A percentile compares a stretch with the other conserved stretches of the same genome.
These are phyloP conservation scores for Clavispora fructus DNA, from an alignment of 805 yeast genomes.

Conservation along the genomic window DNA sequence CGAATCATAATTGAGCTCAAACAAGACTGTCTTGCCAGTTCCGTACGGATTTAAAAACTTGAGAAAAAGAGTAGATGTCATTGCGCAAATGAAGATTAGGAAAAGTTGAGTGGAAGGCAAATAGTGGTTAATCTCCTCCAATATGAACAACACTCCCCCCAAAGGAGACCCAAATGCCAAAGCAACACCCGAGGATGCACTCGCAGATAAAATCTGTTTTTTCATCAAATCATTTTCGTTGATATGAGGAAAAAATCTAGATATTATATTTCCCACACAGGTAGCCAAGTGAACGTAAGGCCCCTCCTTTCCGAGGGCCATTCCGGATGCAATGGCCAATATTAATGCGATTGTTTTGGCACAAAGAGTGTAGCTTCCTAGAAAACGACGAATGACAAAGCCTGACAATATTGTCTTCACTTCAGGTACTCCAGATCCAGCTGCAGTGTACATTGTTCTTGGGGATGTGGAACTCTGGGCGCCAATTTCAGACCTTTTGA, in stretches of 20 bases:
- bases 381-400: slow-evolving; percentile 47
- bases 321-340: slow-evolving; percentile 53
- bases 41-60: slow-evolving; percentile 54
- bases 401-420: slow-evolving; percentile 58
- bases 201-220: slow-evolving; percentile 50
- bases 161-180: slow-evolving; percentile 57
- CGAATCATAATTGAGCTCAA: slow-evolving; percentile 44
- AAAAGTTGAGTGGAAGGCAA: slow-evolving; percentile 51
- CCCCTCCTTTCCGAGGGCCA: slow-evolving; percentile 57
- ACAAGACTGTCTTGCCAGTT: slow-evolving; percentile 53
- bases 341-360: slow-evolving; percentile 45
- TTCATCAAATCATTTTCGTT: slow-evolving; percentile 44
- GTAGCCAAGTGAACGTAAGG: slow-evolving; percentile 59
- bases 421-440: slow-evolving; percentile 60
- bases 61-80: slow-evolving; percentile 46
- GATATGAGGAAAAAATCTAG: slow-evolving; percentile 42
- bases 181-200: slow-evolving; percentile 57
- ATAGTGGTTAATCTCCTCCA: slow-evolving; percentile 54
- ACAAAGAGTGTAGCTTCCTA: slow-evolving; percentile 48
- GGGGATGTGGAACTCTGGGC: slow-evolving; percentile 4
- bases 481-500: background rate
- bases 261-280: slow-evolving; percentile 51
- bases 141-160: slow-evolving; percentile 52
- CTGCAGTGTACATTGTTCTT: slow-evolving; percentile 42
- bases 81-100: slow-evolving; percentile 52